Percentiles rank a stretch among this genome's conserved stretches.
These are phyloP conservation scores for Paramecium tetraurelia DNA, from an alignment of 73 alveolate genomes.

Conservation along the genomic window DNA sequence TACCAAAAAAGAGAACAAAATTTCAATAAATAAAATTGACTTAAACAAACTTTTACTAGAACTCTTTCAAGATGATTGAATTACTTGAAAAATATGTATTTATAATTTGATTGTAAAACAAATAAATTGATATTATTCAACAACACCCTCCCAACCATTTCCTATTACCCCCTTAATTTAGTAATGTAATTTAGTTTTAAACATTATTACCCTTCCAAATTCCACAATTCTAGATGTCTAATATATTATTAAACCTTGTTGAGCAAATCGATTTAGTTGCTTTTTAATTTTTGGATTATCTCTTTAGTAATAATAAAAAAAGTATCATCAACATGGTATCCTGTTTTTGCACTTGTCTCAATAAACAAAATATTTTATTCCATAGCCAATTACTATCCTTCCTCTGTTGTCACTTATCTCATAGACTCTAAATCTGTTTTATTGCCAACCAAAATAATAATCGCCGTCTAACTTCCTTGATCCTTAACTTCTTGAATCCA, in stretches of 20 bases:
- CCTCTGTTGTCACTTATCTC: conserved; percentile 71
- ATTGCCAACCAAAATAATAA: conserved; percentile 67
- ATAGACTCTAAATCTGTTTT: conserved; percentile 54
- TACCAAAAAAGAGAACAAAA: background rate
- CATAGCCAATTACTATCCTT: conserved; percentile 76
- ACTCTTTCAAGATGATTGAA: background rate
- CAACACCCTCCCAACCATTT: background rate
- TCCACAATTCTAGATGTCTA: background rate
- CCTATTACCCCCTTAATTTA: background rate
- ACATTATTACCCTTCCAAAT: background rate
- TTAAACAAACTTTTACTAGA: background rate
- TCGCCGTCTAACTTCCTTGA: conserved; percentile 58
- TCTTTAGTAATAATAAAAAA: background rate
- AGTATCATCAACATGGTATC: conserved; percentile 67
- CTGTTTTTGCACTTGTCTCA: conserved; percentile 85
- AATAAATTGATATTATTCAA: background rate
- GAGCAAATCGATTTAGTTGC: background rate
- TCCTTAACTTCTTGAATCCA: conserved; percentile 65
- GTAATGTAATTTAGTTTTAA: background rate
- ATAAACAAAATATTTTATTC: conserved; percentile 71
- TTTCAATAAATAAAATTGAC: background rate
- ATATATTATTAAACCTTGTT: background rate
- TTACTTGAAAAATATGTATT: background rate
- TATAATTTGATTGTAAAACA: background rate
- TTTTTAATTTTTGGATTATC: background rate